phyloP scores from a whole-genome alignment of 1,284 basidiomycete species.

The Neotropicomus parvogracilis region DNA sequence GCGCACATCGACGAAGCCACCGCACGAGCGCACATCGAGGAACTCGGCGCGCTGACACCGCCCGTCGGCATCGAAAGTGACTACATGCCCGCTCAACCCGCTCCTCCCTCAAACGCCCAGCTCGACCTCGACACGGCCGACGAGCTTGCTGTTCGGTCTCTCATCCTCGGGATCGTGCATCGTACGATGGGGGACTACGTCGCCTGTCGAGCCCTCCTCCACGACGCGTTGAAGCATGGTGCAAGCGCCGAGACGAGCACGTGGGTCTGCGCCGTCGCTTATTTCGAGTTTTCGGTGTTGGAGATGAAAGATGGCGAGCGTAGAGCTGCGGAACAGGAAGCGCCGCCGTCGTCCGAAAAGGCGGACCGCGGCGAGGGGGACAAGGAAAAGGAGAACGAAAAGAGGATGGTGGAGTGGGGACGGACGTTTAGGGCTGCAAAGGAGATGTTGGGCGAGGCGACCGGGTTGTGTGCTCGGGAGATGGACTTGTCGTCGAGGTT shows the following conservation, averaged over 20 bases:
- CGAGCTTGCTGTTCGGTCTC: slow-evolving; percentile 63
- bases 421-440: slow-evolving; percentile 45
- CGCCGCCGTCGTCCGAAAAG: not conserved
- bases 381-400: not conserved
- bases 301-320: slow-evolving; percentile 56
- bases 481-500: slow-evolving; percentile 64
- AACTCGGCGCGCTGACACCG: slow-evolving; percentile 47
- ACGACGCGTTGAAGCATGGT: slow-evolving; percentile 46
- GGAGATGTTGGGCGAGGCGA: slow-evolving; percentile 50
- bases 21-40: slow-evolving; percentile 54
- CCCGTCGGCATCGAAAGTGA: slow-evolving; percentile 37
- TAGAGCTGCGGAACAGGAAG: slow-evolving; percentile 17
- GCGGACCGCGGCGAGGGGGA: slow-evolving; percentile 12
- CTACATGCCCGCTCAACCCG: slow-evolving; percentile 23
- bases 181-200: slow-evolving; percentile 50
- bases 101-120: slow-evolving; percentile 5
- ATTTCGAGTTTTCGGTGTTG: slow-evolving; percentile 65
- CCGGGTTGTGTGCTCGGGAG: slow-evolving; percentile 46
- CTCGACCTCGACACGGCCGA: slow-evolving; percentile 62
- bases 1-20: slow-evolving; percentile 49
- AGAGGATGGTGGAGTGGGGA: slow-evolving; percentile 41
- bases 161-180: slow-evolving; percentile 65
- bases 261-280: slow-evolving; percentile 63
- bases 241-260: slow-evolving; percentile 44
- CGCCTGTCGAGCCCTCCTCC: slow-evolving; percentile 46